Percentiles rank a stretch among this genome's conserved stretches.
Evolutionary conservation across 805 yeast genomes (phyloP).

Genomic region (Suhomyces pyralidae): DNA sequence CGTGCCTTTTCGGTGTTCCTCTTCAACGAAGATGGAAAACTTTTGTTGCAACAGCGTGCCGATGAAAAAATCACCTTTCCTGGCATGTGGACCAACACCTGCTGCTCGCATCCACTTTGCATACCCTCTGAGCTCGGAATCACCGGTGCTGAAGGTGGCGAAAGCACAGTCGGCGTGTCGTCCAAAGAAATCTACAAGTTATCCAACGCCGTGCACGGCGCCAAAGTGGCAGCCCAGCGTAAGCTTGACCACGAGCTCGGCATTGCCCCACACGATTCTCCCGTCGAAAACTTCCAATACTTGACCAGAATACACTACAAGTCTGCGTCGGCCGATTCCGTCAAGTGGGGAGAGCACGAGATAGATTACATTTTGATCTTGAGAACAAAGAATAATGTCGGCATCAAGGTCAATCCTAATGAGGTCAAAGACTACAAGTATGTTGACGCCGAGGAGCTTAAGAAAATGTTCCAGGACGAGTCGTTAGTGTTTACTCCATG

Average conservation of each 20-base stretch:
- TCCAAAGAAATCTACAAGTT: conserved; percentile 34
- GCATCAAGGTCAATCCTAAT: conserved; percentile 59
- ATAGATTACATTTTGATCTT: conserved; percentile 90
- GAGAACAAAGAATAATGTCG: conserved; percentile 48
- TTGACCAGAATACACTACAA: conserved; percentile 93
- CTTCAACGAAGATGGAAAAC: conserved; percentile 71
- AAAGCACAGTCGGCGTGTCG: conserved; percentile 4
- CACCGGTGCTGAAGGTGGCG: conserved; percentile 5
- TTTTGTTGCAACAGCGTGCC: conserved; percentile 92
- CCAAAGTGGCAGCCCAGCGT: conserved; percentile 83
- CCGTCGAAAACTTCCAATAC: conserved; percentile 68
- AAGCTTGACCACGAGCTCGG: conserved; percentile 94
- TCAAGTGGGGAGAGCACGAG: conserved; percentile 96
- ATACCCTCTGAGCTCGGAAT: conserved; percentile 75
- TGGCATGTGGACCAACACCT: conserved; percentile 96
- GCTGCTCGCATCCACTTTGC: conserved; percentile 97
- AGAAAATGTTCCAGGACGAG: conserved; percentile 70
- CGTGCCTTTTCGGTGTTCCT: conserved; percentile 96
- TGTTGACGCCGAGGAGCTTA: conserved; percentile 66
- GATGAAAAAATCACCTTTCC: conserved; percentile 96
- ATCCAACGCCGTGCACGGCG: conserved; percentile 68
- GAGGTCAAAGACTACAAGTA: conserved; percentile 82
- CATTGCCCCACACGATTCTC: conserved; percentile 57
- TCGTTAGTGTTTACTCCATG: conserved; percentile 88
- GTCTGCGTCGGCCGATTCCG: conserved; percentile 68